phyloP scores from a whole-genome alignment of 1,284 basidiomycete species.

The Cryptococcus jaspeensis region DNA sequence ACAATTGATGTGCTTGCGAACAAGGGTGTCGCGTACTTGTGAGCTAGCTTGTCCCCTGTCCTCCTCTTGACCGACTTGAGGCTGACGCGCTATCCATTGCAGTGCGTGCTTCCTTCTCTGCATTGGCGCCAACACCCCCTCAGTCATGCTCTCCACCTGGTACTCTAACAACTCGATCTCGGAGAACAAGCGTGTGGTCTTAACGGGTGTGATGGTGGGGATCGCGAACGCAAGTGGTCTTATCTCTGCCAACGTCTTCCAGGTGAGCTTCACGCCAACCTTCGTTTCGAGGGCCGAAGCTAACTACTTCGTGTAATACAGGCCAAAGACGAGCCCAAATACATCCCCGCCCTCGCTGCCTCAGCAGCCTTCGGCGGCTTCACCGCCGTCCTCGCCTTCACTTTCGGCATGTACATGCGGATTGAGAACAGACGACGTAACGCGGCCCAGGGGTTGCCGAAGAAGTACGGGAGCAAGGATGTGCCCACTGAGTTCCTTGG shows the following conservation, averaged over 20 bases:
- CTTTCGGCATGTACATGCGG: constrained; percentile 22
- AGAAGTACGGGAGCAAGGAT: constrained; percentile 13
- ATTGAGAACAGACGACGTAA: constrained; percentile 16
- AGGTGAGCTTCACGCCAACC: not conserved
- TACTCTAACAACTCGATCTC: constrained; percentile 59
- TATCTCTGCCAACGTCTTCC: constrained; percentile 59
- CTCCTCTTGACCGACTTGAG: constrained; percentile 21
- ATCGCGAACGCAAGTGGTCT: constrained; percentile 58
- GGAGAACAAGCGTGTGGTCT: constrained; percentile 56
- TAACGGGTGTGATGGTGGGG: constrained; percentile 57
- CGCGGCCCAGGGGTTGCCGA: constrained; percentile 15
- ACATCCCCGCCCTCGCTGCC: constrained; percentile 23
- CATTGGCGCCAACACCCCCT: constrained; percentile 57
- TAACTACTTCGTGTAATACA: not conserved
- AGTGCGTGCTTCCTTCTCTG: constrained; percentile 21
- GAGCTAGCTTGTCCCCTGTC: constrained; percentile 54
- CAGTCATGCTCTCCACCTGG: constrained; percentile 57
- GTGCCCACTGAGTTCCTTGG: constrained; percentile 17
- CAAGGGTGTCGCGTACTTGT: constrained; percentile 56
- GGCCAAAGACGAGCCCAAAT: constrained; percentile 54
- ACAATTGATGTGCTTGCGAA: constrained; percentile 53
- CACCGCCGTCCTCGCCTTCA: constrained; percentile 13
- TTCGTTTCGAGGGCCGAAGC: constrained; percentile 35
- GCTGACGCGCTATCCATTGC: not conserved
- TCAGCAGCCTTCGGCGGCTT: constrained; percentile 23